These are phyloP conservation scores for Fusarium sp. DNA, from an alignment of 2,329 filamentous ascomycete species.

Conservation along the genomic window DNA sequence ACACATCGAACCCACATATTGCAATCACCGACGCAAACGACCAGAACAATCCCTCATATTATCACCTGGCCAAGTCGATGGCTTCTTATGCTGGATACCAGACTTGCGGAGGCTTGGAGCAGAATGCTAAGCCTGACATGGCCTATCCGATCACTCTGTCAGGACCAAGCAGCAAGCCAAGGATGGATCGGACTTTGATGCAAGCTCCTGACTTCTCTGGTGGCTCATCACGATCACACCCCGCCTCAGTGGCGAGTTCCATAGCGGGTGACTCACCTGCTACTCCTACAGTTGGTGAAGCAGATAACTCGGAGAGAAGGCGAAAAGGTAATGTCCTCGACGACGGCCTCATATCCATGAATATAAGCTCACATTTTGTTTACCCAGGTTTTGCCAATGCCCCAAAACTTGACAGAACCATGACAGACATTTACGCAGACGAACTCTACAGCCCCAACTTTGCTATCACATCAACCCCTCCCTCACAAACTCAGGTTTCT, in stretches of 20 bases:
- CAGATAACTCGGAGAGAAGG: constrained; percentile 59
- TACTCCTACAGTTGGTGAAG: constrained; percentile 63
- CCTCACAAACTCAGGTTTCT: constrained; percentile 57
- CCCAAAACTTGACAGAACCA: constrained; percentile 85
- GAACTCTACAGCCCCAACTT: constrained; percentile 83
- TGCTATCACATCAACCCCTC: constrained; percentile 66
- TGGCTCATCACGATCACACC: constrained; percentile 57
- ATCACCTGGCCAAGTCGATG: constrained; percentile 59
- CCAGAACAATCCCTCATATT: constrained; percentile 53
- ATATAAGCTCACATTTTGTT: constrained; percentile 68
- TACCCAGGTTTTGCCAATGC: constrained; percentile 62
- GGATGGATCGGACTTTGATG: constrained; percentile 55
- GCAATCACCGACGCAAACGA: constrained; percentile 63
- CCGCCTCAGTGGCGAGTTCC: constrained; percentile 67
- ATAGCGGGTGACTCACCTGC: constrained; percentile 68
- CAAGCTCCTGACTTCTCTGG: constrained; percentile 59
- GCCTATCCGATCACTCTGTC: constrained; percentile 55
- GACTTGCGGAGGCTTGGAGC: constrained; percentile 47
- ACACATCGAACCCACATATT: constrained; percentile 67
- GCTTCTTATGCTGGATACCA: constrained; percentile 57
- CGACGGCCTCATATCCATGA: constrained; percentile 2
- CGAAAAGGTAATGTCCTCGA: constrained; percentile 62
- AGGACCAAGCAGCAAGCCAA: constrained; percentile 50
- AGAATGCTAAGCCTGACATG: constrained; percentile 51
- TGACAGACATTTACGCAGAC: constrained; percentile 86